These are phyloP conservation scores for Gardenia jasminoides DNA, from an alignment of 257 asterid genomes.

Conservation along the genomic window DNA sequence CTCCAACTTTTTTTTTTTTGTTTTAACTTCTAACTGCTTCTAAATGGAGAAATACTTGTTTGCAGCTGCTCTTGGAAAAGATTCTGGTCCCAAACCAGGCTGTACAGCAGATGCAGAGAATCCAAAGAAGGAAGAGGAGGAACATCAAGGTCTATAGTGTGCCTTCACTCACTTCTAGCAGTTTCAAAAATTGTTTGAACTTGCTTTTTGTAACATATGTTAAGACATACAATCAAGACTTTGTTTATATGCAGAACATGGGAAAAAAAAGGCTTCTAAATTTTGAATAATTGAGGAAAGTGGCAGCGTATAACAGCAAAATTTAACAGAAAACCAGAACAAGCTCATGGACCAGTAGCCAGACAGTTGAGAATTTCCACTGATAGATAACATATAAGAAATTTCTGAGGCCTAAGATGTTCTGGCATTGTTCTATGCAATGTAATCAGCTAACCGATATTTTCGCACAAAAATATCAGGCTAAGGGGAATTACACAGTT, in stretches of 20 bases:
- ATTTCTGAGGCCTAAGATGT: too few relatives aligned
- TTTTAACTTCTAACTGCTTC: background rate
- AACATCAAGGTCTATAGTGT: conserved; percentile 15
- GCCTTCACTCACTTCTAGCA: background rate
- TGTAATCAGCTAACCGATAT: too few relatives aligned
- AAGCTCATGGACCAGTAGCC: background rate
- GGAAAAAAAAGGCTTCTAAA: background rate
- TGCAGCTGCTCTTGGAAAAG: conserved; percentile 17
- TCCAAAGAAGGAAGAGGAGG: conserved; percentile 2
- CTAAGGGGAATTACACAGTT: background rate
- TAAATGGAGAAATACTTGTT: background rate
- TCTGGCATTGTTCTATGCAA: too few relatives aligned
- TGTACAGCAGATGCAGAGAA: conserved; percentile 5
- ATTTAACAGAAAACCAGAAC: background rate
- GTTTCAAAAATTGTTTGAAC: background rate
- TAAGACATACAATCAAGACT: background rate
- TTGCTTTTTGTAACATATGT: background rate
- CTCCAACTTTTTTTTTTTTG: background rate
- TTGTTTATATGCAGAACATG: background rate
- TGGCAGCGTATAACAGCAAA: background rate
- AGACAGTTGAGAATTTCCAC: too few relatives aligned
- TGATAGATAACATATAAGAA: too few relatives aligned
- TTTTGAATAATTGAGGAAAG: too few relatives aligned
- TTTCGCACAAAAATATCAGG: too few relatives aligned
- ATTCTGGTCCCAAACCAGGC: background rate